Conservation (phyloP, 352 stramenopile genomes). For the Phytophthora multivora region DNA sequence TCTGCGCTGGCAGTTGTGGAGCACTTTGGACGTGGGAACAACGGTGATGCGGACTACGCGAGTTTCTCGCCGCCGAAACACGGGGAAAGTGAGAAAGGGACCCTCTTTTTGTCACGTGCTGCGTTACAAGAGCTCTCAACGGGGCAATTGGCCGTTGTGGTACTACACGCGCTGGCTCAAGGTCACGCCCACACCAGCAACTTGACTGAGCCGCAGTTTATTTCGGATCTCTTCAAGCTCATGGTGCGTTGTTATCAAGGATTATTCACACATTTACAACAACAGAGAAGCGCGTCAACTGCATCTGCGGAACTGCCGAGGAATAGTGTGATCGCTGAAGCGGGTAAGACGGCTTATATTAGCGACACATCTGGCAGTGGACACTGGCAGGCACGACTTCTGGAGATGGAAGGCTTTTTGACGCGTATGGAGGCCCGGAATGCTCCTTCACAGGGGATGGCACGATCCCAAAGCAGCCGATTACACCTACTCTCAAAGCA, state of each 20-base stretch:
- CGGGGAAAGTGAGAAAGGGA: neutral
- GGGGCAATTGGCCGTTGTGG: slow-evolving; percentile 57
- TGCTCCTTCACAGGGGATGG: neutral
- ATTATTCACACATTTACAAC: slow-evolving; percentile 41
- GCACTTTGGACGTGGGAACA: slow-evolving; percentile 15
- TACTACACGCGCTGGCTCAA: slow-evolving; percentile 59
- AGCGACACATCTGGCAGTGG: neutral
- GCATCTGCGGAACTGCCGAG: neutral
- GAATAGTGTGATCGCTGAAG: slow-evolving; percentile 2
- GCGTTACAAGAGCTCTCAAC: slow-evolving; percentile 47
- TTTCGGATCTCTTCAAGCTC: slow-evolving; percentile 52
- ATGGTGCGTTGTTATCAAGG: slow-evolving; percentile 68
- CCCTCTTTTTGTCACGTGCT: slow-evolving; percentile 38
- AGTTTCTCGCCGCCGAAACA: slow-evolving; percentile 11
- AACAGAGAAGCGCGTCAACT: neutral
- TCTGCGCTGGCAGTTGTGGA: slow-evolving; percentile 6
- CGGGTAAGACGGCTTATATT: neutral
- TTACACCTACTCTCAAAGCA: slow-evolving; percentile 34
- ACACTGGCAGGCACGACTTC: slow-evolving; percentile 50
- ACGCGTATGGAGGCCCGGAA: slow-evolving; percentile 24
- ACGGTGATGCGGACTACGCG: slow-evolving; percentile 9
- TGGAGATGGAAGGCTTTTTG: slow-evolving; percentile 64
- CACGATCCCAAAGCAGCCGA: slow-evolving; percentile 22
- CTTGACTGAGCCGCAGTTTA: slow-evolving; percentile 55
- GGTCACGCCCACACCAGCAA: slow-evolving; percentile 36